Evolutionary conservation across 306 rosid genomes (phyloP).

Genomic region (Corylus americana): DNA sequence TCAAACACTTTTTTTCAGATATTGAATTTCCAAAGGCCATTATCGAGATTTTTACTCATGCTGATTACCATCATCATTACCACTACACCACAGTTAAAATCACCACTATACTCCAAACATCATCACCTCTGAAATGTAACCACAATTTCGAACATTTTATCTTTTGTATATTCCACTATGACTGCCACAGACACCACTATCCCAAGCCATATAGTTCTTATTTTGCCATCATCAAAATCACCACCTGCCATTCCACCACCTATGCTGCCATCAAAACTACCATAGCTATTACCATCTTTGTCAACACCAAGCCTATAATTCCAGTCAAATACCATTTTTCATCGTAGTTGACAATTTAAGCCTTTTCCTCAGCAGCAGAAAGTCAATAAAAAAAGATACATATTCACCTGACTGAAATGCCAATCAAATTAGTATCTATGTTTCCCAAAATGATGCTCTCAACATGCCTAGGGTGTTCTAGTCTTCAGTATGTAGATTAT

Average conservation of each 20-base stretch:
- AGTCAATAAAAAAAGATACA: background rate
- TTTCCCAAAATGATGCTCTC: background rate
- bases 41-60: background rate
- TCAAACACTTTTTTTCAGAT: background rate
- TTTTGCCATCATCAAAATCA: background rate
- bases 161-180: background rate
- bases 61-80: background rate
- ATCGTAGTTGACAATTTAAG: background rate
- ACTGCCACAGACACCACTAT: background rate
- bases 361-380: background rate
- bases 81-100: too few species aligned
- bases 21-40: background rate
- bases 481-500: too few species aligned
- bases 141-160: background rate
- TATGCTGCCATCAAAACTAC: background rate
- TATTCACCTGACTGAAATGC: background rate
- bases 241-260: background rate
- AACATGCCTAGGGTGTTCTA: background rate
- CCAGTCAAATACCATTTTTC: background rate
- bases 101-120: too few species aligned
- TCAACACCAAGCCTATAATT: background rate
- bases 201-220: background rate
- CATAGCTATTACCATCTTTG: background rate
- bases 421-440: background rate
- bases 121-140: background rate